Evolutionary conservation across 1,139 yeast genomes (phyloP), one percentile per base, ranked within the genome.

Genomic region (Blastobotrys persicus): DNA sequence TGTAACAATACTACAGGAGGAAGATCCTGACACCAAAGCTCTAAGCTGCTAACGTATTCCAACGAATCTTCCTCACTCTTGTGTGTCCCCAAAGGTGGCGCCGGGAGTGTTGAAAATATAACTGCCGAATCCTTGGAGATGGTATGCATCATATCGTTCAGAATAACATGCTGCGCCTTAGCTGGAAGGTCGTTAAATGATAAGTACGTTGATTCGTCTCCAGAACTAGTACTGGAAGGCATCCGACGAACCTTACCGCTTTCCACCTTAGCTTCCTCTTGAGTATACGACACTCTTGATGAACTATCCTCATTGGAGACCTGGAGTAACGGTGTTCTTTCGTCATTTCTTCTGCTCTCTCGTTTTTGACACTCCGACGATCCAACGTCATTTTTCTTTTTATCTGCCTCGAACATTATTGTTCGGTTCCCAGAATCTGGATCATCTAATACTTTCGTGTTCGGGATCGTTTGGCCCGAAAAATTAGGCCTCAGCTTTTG

Each of bases 181-280:
- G 96, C 94, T 0, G 98, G 96, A 18, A 92, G 70, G 53, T 87
- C 92, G 63, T 88, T 86, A 68, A 91, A 91, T 1, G 85, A 78
- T 12, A 81, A 62, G 34, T 63, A 55, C 11, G 35, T 42, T 4
- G 51, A 45, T 13, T 53, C 50, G 19, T 37, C 41, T 6, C 12
- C 19, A 9, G 41, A 37, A 11, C 20, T 19, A 18, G 26, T 37
- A n/a, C 33, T 19, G 4, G 45, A 31, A 7, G 45, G 41, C 28
- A 18, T 18, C 5, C 41, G 23, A 11, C 17, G 17, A 12, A 37
- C 4, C 9, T n/a, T n/a, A n/a, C n/a, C n/a, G n/a, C 28, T 9
- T 23, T 9, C 9, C 9, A 5, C 28, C 28, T 23, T 23, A 37
- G 19, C 23, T 12, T 44, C 32, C 45, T 23, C 33, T 6, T 33